Evolutionary conservation across 2,329 filamentous ascomycete species (phyloP).

Genomic region (Fusarium caatingaense): DNA sequence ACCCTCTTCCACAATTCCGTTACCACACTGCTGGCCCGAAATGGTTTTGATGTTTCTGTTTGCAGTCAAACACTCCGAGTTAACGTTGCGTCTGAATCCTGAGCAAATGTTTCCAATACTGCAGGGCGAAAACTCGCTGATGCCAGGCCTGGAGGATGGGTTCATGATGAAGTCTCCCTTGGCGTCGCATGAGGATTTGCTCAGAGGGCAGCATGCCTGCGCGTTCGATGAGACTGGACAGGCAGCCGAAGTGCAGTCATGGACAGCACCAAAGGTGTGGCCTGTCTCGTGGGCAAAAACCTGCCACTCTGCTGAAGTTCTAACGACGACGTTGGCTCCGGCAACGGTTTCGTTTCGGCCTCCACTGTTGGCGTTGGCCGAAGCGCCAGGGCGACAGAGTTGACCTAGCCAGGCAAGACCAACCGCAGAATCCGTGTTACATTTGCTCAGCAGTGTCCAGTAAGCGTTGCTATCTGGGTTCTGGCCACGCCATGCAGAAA

Average conservation of each 20-base stretch:
- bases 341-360: slow-evolving; percentile 77
- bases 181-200: slow-evolving; percentile 75
- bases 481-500: slow-evolving; percentile 87
- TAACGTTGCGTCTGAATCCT: slow-evolving; percentile 81
- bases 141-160: slow-evolving; percentile 79
- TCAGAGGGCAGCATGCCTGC: slow-evolving; percentile 83
- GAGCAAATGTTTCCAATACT: slow-evolving; percentile 94
- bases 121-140: slow-evolving; percentile 87
- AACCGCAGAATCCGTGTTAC: slow-evolving; percentile 84
- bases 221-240: slow-evolving; percentile 71
- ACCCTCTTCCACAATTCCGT: slow-evolving; percentile 93
- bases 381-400: slow-evolving; percentile 74
- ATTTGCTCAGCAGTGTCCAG: slow-evolving; percentile 89
- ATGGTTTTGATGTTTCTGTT: slow-evolving; percentile 87
- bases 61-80: slow-evolving; percentile 80
- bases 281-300: slow-evolving; percentile 95
- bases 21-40: slow-evolving; percentile 87
- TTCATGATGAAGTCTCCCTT: slow-evolving; percentile 93
- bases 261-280: slow-evolving; percentile 94
- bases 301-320: slow-evolving; percentile 89
- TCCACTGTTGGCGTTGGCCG: slow-evolving; percentile 60
- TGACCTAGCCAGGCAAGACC: slow-evolving; percentile 94
- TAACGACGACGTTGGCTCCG: slow-evolving; percentile 89
- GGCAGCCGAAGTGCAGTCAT: slow-evolving; percentile 81
- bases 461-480: slow-evolving; percentile 86